These are phyloP conservation scores for Linum usitatissimum DNA, from an alignment of 345 rosid genomes.

Conservation along the genomic window DNA sequence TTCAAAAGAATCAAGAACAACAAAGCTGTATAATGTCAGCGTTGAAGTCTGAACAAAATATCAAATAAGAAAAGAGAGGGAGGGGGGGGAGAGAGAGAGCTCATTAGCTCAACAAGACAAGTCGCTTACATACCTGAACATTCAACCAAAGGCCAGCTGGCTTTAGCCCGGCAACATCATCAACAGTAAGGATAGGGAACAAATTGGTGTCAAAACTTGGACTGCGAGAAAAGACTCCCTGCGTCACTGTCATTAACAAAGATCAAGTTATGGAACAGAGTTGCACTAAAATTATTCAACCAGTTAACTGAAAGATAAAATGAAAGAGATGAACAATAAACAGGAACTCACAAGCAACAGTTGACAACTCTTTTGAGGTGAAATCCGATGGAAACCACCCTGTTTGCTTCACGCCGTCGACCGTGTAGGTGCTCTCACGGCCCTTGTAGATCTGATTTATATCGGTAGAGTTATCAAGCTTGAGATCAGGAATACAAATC, in stretches of 20 bases:
- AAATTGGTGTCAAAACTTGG: constrained; percentile 4
- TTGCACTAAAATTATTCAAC: neutral
- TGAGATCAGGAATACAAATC: constrained; percentile 4
- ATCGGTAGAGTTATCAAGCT: neutral
- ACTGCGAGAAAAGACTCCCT: constrained; percentile 8
- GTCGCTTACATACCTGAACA: neutral
- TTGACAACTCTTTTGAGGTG: neutral
- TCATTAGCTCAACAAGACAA: neutral
- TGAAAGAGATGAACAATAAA: neutral
- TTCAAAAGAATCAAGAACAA: constrained; percentile 25
- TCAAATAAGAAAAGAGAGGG: neutral
- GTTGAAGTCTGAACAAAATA: neutral
- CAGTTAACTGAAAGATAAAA: neutral
- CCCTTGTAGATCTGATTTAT: neutral
- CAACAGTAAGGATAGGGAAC: neutral
- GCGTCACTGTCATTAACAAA: neutral
- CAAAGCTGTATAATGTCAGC: constrained; percentile 1
- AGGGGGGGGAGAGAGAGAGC: neutral
- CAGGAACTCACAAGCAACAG: constrained; percentile 4
- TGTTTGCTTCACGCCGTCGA: neutral
- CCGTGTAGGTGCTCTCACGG: neutral
- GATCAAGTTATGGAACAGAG: neutral
- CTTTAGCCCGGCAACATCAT: neutral
- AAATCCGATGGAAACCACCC: constrained; percentile 8
- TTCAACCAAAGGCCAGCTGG: constrained; percentile 6